Conservation (phyloP, 768 basidiomycete species). For the Chalciporus piperatus region DNA sequence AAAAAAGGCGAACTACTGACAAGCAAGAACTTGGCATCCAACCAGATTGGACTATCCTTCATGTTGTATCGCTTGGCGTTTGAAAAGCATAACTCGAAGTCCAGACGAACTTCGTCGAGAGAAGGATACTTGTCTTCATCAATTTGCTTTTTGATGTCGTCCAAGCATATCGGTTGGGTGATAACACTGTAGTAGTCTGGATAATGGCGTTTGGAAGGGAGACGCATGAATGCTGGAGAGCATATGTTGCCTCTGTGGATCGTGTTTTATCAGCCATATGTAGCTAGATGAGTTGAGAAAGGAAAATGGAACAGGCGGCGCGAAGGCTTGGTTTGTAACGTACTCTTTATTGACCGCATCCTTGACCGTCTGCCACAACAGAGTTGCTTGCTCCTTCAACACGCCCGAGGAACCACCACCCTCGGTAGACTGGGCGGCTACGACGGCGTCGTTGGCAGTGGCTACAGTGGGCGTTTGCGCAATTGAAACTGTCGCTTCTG, state of each 20-base stretch:
- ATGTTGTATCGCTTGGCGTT: constrained; percentile 84
- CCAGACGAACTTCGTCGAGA: constrained; percentile 63
- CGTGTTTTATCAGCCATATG: constrained; percentile 27
- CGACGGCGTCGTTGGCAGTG: constrained; percentile 26
- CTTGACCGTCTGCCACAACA: constrained; percentile 75
- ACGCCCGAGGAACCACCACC: constrained; percentile 15
- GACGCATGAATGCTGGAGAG: constrained; percentile 62
- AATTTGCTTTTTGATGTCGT: constrained; percentile 83
- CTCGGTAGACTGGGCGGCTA: constrained; percentile 18
- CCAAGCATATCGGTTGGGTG: constrained; percentile 77
- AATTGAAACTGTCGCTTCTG: constrained; percentile 39
- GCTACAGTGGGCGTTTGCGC: constrained; percentile 33
- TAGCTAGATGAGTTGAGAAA: constrained; percentile 38
- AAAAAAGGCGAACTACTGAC: constrained; percentile 41
- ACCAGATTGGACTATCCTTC: constrained; percentile 74
- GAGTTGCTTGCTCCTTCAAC: constrained; percentile 65
- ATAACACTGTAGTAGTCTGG: constrained; percentile 87
- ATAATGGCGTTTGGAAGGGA: constrained; percentile 69
- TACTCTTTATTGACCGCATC: constrained; percentile 87
- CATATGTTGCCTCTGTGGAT: constrained; percentile 58
- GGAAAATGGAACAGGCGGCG: constrained; percentile 40
- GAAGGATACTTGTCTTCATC: constrained; percentile 57
- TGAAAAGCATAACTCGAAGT: constrained; percentile 75
- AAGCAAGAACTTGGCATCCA: constrained; percentile 78
- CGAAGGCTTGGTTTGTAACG: constrained; percentile 49